These are phyloP conservation scores for Yarrowia sp. DNA, from an alignment of 805 yeast genomes.

Conservation along the genomic window DNA sequence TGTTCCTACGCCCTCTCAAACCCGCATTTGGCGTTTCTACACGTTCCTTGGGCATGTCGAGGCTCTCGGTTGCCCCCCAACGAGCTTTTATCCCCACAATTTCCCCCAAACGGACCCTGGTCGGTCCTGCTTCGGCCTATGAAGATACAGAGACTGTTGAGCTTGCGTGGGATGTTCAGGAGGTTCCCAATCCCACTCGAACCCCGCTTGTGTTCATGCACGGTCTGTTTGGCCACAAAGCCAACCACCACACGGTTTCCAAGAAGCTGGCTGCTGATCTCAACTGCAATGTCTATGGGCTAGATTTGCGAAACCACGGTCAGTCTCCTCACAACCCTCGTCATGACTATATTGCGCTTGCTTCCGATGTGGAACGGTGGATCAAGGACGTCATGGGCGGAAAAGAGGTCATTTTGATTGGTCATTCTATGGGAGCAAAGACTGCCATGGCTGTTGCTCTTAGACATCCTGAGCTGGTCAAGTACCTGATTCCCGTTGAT, in stretches of 20 bases:
- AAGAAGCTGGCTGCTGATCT: slow-evolving; percentile 51
- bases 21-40: neutral
- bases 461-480: slow-evolving; percentile 65
- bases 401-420: slow-evolving; percentile 50
- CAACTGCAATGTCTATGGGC: slow-evolving; percentile 49
- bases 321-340: slow-evolving; percentile 77
- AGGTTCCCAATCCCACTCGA: slow-evolving; percentile 43
- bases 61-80: neutral
- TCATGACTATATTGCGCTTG: slow-evolving; percentile 80
- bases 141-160: slow-evolving; percentile 53
- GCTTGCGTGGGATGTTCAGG: slow-evolving; percentile 61
- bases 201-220: slow-evolving; percentile 79
- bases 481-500: slow-evolving; percentile 78
- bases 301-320: slow-evolving; percentile 90
- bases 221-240: slow-evolving; percentile 85
- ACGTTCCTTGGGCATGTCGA: slow-evolving; percentile 7
- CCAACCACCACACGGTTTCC: slow-evolving; percentile 84
- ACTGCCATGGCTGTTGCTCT: slow-evolving; percentile 87
- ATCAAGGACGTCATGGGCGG: slow-evolving; percentile 55
- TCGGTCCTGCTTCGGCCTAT: slow-evolving; percentile 32
- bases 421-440: slow-evolving; percentile 79
- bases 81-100: neutral
- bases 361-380: slow-evolving; percentile 84
- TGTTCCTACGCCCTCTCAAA: slow-evolving; percentile 1
- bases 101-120: slow-evolving; percentile 2